A percentile compares a stretch with the other conserved stretches of the same genome.
phyloP scores from a whole-genome alignment of 768 basidiomycete genomes.

The Piloderma croceum region DNA sequence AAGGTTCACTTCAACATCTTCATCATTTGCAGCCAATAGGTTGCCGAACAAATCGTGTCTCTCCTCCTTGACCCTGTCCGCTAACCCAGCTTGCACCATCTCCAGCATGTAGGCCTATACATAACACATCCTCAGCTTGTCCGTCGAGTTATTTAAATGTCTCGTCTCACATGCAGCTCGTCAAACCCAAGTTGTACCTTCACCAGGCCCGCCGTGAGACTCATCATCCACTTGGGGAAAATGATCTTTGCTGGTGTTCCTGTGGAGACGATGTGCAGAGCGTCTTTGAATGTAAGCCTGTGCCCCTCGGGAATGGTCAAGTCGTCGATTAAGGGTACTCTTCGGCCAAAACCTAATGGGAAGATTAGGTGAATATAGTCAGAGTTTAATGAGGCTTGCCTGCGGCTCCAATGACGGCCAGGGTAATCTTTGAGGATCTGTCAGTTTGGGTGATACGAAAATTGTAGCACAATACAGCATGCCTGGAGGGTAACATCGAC shows the following conservation, averaged over 20 bases:
- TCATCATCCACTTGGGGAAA: constrained; percentile 36
- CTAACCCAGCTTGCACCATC: constrained; percentile 44
- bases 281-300: constrained; percentile 42
- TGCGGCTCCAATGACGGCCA: constrained; percentile 51
- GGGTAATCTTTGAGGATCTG: constrained; percentile 37
- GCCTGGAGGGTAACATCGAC: constrained; percentile 50
- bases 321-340: constrained; percentile 44
- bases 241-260: constrained; percentile 33
- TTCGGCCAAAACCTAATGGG: constrained; percentile 43
- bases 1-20: constrained; percentile 28
- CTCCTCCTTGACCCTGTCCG: constrained; percentile 30
- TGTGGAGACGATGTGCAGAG: constrained; percentile 38
- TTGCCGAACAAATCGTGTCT: constrained; percentile 49
- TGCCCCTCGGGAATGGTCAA: constrained; percentile 38
- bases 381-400: constrained; percentile 25
- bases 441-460: too few relatives aligned
- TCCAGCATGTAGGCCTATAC: constrained; percentile 41
- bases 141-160: neutral
- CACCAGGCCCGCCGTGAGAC: constrained; percentile 28
- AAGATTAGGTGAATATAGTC: neutral
- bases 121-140: neutral
- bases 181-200: constrained; percentile 32
- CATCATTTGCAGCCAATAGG: constrained; percentile 45
- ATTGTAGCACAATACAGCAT: too few relatives aligned
- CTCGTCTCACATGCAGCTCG: constrained; percentile 37